Evolutionary conservation across 2,329 filamentous ascomycete genomes (phyloP).

Genomic region (Alternaria sp.): DNA sequence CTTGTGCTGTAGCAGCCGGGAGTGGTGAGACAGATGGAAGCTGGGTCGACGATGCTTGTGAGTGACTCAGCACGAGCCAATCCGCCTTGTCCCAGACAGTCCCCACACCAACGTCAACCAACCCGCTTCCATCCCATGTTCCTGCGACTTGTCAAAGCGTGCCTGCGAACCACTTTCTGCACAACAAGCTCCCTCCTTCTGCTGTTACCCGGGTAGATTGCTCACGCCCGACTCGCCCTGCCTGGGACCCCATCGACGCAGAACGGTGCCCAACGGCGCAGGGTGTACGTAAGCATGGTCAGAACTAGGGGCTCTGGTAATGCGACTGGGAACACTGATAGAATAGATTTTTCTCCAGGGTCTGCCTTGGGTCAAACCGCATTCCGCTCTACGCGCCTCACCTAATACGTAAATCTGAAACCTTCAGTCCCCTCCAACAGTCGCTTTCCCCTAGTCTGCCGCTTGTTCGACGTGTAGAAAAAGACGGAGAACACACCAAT

Average conservation of each 20-base stretch:
- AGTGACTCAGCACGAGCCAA: slow-evolving; percentile 26
- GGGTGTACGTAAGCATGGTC: background rate
- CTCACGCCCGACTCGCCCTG: background rate
- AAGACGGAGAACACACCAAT: slow-evolving; percentile 62
- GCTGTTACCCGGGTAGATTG: background rate
- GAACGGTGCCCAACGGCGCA: background rate
- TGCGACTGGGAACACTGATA: background rate
- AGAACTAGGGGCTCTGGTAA: background rate
- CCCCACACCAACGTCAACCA: slow-evolving; percentile 37
- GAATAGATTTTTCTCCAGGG: background rate
- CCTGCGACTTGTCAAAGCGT: slow-evolving; percentile 9
- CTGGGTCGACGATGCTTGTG: slow-evolving; percentile 27
- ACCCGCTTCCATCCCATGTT: slow-evolving; percentile 25
- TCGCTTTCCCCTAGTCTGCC: slow-evolving; percentile 58
- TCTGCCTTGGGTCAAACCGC: slow-evolving; percentile 6
- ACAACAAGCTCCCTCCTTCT: slow-evolving; percentile 1
- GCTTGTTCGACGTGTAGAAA: slow-evolving; percentile 63
- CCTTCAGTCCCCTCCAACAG: slow-evolving; percentile 62
- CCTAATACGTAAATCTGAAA: slow-evolving; percentile 57
- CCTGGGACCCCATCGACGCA: background rate
- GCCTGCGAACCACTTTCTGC: background rate
- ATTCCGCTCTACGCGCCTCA: slow-evolving; percentile 14
- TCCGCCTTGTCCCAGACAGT: slow-evolving; percentile 16
- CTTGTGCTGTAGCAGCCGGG: slow-evolving; percentile 27
- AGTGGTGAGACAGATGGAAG: slow-evolving; percentile 26